Conservation (phyloP, 2,329 filamentous ascomycete genomes). For the Ascochyta viciae-villosae region DNA sequence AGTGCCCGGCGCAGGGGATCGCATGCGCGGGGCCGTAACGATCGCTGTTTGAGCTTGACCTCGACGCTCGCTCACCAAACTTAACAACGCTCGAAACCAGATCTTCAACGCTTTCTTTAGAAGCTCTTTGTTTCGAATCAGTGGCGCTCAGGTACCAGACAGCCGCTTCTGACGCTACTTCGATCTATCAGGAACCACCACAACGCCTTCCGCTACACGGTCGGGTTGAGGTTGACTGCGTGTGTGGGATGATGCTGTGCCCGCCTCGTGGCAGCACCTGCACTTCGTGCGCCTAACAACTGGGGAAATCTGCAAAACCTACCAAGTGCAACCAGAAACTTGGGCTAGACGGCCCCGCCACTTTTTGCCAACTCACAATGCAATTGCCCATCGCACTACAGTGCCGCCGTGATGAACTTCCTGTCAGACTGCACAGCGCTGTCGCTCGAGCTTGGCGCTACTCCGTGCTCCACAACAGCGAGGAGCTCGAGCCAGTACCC, state of each 20-base stretch:
- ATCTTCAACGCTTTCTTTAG: constrained; percentile 31
- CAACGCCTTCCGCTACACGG: background rate
- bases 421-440: constrained; percentile 25
- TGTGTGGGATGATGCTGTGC: background rate
- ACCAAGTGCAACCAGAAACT: background rate
- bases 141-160: constrained; percentile 10
- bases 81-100: constrained; percentile 22
- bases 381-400: constrained; percentile 6
- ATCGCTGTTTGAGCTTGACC: constrained; percentile 23
- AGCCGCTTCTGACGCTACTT: background rate
- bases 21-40: constrained; percentile 14
- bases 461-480: constrained; percentile 20
- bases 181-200: constrained; percentile 8
- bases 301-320: background rate
- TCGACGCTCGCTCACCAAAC: constrained; percentile 18
- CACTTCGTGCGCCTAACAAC: background rate
- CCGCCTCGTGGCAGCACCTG: background rate
- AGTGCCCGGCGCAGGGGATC: constrained; percentile 4
- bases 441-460: constrained; percentile 19
- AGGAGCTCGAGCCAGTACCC: constrained; percentile 21
- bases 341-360: background rate
- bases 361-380: background rate
- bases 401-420: constrained; percentile 20
- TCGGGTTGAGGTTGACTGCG: background rate
- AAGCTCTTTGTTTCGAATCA: constrained; percentile 24